phyloP scores from a whole-genome alignment of 345 rosid species.

The Populus davidiana region DNA sequence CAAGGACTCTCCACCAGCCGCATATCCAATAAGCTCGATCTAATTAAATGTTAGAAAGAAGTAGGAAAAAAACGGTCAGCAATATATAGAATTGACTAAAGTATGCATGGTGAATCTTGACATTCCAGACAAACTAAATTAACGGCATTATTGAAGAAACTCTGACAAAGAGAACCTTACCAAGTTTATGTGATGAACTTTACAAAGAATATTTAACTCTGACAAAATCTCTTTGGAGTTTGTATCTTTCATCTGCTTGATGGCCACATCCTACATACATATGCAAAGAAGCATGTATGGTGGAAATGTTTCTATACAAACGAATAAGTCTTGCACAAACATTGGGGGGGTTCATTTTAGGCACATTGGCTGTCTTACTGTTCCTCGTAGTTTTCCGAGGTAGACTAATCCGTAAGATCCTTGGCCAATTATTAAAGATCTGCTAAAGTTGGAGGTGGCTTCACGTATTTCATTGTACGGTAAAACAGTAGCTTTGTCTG shows the following conservation, averaged over 20 bases:
- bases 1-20: slow-evolving; percentile 34
- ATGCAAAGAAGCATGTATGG: not conserved
- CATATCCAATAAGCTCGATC: slow-evolving; percentile 38
- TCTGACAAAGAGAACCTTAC: slow-evolving; percentile 17
- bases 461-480: slow-evolving; percentile 27
- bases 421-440: slow-evolving; percentile 31
- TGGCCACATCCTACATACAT: slow-evolving; percentile 34
- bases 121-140: not conserved
- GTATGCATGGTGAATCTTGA: not conserved
- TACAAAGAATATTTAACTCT: slow-evolving; percentile 35
- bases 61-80: not conserved
- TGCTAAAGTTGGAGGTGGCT: slow-evolving; percentile 31
- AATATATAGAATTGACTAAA: not conserved
- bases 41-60: slow-evolving; percentile 2
- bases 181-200: slow-evolving; percentile 37
- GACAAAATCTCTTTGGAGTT: slow-evolving; percentile 38
- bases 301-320: not conserved
- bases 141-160: not conserved
- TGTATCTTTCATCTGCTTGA: slow-evolving; percentile 42
- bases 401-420: slow-evolving; percentile 41
- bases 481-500: slow-evolving; percentile 24
- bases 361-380: slow-evolving; percentile 6
- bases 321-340: not conserved
- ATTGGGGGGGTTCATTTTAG: not conserved
- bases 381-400: slow-evolving; percentile 23